Conservation (phyloP, 371 early-diverging fungal genomes). For the Umbelopsis sp. region DNA sequence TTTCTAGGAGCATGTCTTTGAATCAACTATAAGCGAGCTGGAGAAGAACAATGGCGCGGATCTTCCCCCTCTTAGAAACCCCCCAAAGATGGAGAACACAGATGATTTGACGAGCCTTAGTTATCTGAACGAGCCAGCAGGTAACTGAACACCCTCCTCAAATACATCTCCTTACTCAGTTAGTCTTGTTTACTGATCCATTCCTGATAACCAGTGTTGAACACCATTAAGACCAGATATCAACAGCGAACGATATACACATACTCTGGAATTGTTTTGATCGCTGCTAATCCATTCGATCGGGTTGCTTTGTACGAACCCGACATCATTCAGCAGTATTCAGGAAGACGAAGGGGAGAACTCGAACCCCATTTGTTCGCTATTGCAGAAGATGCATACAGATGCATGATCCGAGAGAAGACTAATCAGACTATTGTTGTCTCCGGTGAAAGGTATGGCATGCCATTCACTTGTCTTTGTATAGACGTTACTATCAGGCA, state of each 20-base stretch:
- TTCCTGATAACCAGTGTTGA: constrained; percentile 63
- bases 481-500: neutral
- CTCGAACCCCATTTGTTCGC: constrained; percentile 99
- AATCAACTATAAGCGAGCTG: constrained; percentile 70
- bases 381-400: constrained; percentile 97
- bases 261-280: constrained; percentile 98
- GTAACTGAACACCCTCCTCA: constrained; percentile 42
- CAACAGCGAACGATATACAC: constrained; percentile 94
- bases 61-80: constrained; percentile 90
- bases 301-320: constrained; percentile 85
- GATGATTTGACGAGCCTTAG: constrained; percentile 93
- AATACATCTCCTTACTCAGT: neutral
- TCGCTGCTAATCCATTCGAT: constrained; percentile 98
- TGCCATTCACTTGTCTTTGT: neutral
- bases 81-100: constrained; percentile 83
- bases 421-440: constrained; percentile 98
- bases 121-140: constrained; percentile 89
- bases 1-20: constrained; percentile 70
- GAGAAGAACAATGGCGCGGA: constrained; percentile 64
- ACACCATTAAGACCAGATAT: constrained; percentile 89
- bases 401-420: constrained; percentile 88
- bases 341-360: constrained; percentile 92
- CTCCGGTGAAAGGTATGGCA: constrained; percentile 89
- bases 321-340: constrained; percentile 91
- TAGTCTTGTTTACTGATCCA: constrained; percentile 1